Conservation (phyloP, 495 filamentous ascomycete species). For the Aspergillus wentii region DNA sequence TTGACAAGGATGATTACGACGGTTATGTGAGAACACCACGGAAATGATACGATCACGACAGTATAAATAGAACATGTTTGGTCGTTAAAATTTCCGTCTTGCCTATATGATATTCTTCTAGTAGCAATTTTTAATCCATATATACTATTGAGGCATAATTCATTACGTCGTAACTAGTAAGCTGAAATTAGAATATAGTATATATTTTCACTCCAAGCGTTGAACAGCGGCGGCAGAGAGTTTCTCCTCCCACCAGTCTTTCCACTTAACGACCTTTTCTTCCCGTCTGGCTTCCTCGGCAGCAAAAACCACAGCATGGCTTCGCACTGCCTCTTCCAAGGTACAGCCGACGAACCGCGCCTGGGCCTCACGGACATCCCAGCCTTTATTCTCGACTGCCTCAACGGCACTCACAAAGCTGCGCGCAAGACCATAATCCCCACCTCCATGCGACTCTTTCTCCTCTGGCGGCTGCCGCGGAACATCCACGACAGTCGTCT, state of each 20-base stretch:
- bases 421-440: constrained; percentile 74
- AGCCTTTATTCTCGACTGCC: constrained; percentile 65
- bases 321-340: constrained; percentile 77
- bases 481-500: constrained; percentile 21
- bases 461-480: constrained; percentile 33
- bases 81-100: no score
- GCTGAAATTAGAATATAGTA: no score
- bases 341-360: constrained; percentile 69
- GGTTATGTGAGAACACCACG: constrained; percentile 2
- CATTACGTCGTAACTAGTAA: no score
- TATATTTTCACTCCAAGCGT: no score
- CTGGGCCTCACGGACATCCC: constrained; percentile 70
- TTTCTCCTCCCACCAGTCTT: constrained; percentile 68
- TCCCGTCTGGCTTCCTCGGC: constrained; percentile 78
- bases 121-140: no score
- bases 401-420: constrained; percentile 79
- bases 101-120: no score
- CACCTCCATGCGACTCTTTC: constrained; percentile 67
- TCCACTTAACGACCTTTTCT: constrained; percentile 69
- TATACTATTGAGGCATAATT: no score
- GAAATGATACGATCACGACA: constrained; percentile 23
- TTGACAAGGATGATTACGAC: neutral
- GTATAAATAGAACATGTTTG: no score
- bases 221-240: no score
- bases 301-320: constrained; percentile 91